phyloP scores from a whole-genome alignment of 441 rosid genomes.

The Adansonia grandidieri region DNA sequence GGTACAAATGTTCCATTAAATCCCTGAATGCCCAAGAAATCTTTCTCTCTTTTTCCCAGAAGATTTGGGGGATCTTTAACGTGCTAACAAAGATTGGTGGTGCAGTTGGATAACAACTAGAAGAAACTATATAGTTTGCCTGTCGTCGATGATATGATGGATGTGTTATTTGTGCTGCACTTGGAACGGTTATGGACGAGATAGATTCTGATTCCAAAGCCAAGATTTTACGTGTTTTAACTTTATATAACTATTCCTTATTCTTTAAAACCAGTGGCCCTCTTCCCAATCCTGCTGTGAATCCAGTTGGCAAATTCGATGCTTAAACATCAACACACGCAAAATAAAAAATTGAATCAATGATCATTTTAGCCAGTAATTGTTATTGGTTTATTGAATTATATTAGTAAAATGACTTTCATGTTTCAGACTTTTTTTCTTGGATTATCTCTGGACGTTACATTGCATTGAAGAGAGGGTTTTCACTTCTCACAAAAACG shows the following conservation, averaged over 20 bases:
- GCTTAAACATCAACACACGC: neutral
- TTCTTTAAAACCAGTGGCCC: neutral
- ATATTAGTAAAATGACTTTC: neutral
- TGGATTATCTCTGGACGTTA: neutral
- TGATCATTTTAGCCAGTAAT: neutral
- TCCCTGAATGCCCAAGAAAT: neutral
- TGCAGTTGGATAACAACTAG: neutral
- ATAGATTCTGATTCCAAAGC: neutral
- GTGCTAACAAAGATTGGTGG: neutral
- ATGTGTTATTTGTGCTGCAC: neutral
- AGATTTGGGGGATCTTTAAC: slow-evolving; percentile 7
- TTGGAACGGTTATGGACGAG: neutral
- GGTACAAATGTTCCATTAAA: neutral
- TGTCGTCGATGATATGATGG: neutral
- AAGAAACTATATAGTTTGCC: neutral
- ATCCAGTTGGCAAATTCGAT: neutral
- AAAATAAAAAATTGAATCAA: neutral
- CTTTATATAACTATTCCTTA: neutral
- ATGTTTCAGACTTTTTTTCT: neutral
- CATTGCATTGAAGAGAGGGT: neutral
- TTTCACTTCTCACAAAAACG: no score
- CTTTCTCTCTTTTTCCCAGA: neutral
- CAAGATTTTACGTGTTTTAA: neutral
- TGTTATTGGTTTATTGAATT: neutral
- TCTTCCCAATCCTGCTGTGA: neutral